Base-by-base conservation (phyloP, 768 basidiomycete genomes). In the Daedaleopsis sinensis region DNA sequence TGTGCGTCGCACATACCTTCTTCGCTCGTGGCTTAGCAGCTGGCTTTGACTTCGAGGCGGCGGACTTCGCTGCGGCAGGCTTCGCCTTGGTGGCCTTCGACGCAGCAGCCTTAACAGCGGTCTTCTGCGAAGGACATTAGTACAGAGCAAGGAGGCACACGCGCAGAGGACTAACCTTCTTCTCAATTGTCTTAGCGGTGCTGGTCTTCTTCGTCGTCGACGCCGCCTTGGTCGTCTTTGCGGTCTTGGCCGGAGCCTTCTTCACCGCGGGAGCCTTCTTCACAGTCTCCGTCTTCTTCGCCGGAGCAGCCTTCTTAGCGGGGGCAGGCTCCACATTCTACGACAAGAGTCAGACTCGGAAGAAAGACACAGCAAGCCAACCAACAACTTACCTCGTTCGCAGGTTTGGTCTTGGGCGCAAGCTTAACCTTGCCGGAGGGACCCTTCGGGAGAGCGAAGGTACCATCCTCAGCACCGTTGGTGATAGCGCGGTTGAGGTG, bases 381-480 rank as follows among this genome's bases (percentile, higher is more conserved):
- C 21, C 18, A 5, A 4, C 18, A 0, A 67, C 71, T 43, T 54
- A 89, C 88, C 84, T 90, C 88, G 72, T 89, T 89, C n/a, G 57
- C 56, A 16, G 77, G 65, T 67, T 80, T 83, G 49, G 70, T 64
- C 76, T 87, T 89, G 21, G 83, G 81, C 2, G 87, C 82, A 21
- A 92, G 82, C 72, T 90, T 92, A 63, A 93, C 89, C 70, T 89
- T 85, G 57, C 90, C 90, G 21, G 87, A 85, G 2, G 82, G 80
- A 63, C 84, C 87, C 74, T 86, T 88, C 52, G 87, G 88, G 24
- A 88, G 77, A 21, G 75, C 66, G 70, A 89, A 86, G 38, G 76
- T 71, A 37, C 82, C 82, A 54, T 77, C 78, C 63, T 82, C 79
- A 21, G 75, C 74, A 46, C 88, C 87, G 51, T 75, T 73, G 54